Evolutionary conservation across 1,139 yeast genomes (phyloP), one percentile per base, ranked within the genome.

Genomic region (Diutina mesorugosa): DNA sequence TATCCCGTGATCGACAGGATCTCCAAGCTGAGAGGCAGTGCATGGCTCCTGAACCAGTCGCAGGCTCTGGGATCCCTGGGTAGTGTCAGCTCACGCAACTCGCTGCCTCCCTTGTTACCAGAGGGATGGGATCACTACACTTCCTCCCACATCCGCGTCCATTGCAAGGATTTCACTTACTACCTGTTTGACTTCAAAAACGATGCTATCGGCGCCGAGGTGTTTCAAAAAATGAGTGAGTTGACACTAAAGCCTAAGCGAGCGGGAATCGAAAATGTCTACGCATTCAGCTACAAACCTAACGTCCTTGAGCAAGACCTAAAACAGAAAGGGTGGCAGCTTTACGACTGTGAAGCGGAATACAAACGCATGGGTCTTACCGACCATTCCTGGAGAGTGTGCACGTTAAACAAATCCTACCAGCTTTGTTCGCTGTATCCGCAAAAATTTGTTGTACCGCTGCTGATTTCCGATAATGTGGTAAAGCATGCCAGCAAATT

Each of bases 121-220:
- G 47, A 30, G 29, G 50, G 53, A 55, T 28, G 66, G 61, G 79
- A 70, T 71, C 78, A 75, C 64, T 79, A 71, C 69, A 73, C 80
- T 60, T 80, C 78, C 52, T 80, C 78, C 55, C 78, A 73, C 60
- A 73, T 93, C 55, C 79, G 95, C 55, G 69, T 93, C 14, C 80
- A 84, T 53, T 89, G 97, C 65, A 84, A 90, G 61, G 98, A 93
- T 67, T 93, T 90, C 69, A 86, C 93, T n/a, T 87, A 81, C 63
- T 74, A 90, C 57, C 83, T 95, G 26, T 78, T 93, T 64, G 93
- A 88, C 66, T 88, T 93, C 66, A 68, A 68, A 38, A 77, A 79
- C 63, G 85, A 84, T 56, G 63, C 70, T 16, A 76, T 80, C 32
- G 87, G 96, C 58, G 72, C 72, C 41, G 95, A 87, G 58, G 95